Evolutionary conservation across 108 stramenopile species (phyloP), one percentile per base, ranked within the genome.

Genomic region (Fragilaria radians): DNA sequence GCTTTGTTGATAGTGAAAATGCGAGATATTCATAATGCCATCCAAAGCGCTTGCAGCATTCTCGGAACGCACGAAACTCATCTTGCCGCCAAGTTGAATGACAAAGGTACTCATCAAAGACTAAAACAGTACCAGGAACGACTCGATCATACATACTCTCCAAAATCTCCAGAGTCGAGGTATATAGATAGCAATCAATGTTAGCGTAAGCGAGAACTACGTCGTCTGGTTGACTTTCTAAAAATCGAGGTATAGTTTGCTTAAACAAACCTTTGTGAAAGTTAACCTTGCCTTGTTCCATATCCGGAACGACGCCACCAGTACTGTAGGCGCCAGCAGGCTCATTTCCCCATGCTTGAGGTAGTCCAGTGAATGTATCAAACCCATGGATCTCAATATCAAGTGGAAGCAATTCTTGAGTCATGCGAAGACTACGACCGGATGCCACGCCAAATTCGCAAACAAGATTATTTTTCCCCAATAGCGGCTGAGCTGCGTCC

Each of bases 361-460:
- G 91, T 22, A 93, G 63, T 30, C 91, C 91, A 0, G 88, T 93
- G 57, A 93, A 93, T 2, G 91, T 93, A 66, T 93, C 91, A 77
- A 93, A 93, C 26, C 91, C 88, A 62, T 93, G 82, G 42, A 89
- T 74, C 21, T 58, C 58, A 42, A 42, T 42, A 53, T 82, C 75
- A 29, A 88, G 50, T 0, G 91, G 88, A 18, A 93, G 47, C 49
- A 93, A 70, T 60, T 93, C 91, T 56, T 88, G 85, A 2, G 82
- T 80, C 84, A 93, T 86, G 25, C 91, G 71, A 24, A 87, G 55
- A 46, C 74, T 77, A 9, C 88, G 74, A 11, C 91, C 91, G 27
- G 72, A 72, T 9, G 84, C 84, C 5, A 93, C 91, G 14, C 91
- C 91, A 63, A 93, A 93, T 61, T 93, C 91, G 46, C 81, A 83